A percentile compares a stretch with the other conserved stretches of the same genome.
Conservation (phyloP, 1,284 basidiomycete genomes). For the Schizophyllum commune region DNA sequence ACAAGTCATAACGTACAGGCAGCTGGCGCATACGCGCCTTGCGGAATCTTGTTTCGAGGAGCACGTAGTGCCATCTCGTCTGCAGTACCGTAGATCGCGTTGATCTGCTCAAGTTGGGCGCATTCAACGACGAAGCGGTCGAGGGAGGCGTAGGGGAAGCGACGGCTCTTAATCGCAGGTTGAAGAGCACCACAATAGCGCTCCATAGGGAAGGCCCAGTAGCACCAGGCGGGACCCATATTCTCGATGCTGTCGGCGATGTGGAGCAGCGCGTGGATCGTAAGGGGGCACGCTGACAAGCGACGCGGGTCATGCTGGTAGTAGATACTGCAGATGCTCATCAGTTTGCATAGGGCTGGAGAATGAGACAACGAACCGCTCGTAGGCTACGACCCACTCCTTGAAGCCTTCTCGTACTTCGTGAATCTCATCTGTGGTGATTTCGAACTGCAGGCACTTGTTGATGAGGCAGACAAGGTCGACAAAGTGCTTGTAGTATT, state of each 20-base stretch:
- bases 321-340: constrained; percentile 24
- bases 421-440: constrained; percentile 24
- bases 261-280: constrained; percentile 34
- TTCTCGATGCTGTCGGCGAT: constrained; percentile 25
- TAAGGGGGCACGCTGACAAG: constrained; percentile 28
- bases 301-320: constrained; percentile 25
- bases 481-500: constrained; percentile 37
- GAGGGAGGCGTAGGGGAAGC: constrained; percentile 23
- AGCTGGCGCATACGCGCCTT: constrained; percentile 2
- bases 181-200: constrained; percentile 21
- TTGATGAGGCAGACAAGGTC: constrained; percentile 30
- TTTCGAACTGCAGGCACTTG: constrained; percentile 33
- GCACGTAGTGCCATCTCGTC: constrained; percentile 12
- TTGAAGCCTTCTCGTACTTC: constrained; percentile 25
- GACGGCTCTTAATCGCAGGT: constrained; percentile 19
- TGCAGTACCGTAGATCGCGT: constrained; percentile 14
- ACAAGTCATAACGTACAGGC: constrained; percentile 6
- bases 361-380: constrained; percentile 26
- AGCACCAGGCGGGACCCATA: constrained; percentile 31
- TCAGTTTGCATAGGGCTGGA: neutral
- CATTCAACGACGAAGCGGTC: constrained; percentile 18
- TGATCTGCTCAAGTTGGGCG: constrained; percentile 24
- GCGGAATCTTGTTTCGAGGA: neutral
- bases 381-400: constrained; percentile 34
- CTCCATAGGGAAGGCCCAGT: constrained; percentile 37